These are phyloP conservation scores for Andrographis paniculata DNA, from an alignment of 305 asterid genomes.

Conservation along the genomic window DNA sequence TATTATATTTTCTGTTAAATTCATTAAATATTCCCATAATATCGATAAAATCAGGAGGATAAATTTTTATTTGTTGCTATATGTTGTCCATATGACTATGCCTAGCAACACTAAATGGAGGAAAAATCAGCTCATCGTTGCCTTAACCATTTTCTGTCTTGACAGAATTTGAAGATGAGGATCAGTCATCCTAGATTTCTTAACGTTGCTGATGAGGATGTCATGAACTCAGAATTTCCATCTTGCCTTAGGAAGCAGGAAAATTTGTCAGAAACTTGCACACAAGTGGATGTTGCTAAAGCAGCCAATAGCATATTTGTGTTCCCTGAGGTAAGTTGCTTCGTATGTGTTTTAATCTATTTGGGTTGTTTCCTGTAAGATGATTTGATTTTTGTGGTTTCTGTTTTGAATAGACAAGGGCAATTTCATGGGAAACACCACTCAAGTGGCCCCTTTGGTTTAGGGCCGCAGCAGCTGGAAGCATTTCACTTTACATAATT, in stretches of 20 bases:
- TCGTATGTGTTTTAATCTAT: constrained; percentile 16
- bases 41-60: constrained; percentile 1
- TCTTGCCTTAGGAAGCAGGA: constrained; percentile 49
- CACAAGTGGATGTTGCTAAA: constrained; percentile 26
- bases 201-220: constrained; percentile 58
- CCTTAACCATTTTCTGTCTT: constrained; percentile 22
- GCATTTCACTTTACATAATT: constrained; percentile 49
- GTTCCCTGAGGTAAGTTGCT: constrained; percentile 71
- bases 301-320: constrained; percentile 32
- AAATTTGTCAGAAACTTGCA: constrained; percentile 28
- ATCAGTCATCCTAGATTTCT: constrained; percentile 82
- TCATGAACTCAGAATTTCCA: constrained; percentile 61
- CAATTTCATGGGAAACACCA: constrained; percentile 49
- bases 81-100: constrained; percentile 12
- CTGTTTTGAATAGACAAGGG: constrained; percentile 40
- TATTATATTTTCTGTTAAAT: constrained; percentile 13
- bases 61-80: constrained; percentile 9
- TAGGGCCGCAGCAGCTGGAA: constrained; percentile 93
- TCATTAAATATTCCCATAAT: constrained; percentile 1
- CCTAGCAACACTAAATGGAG: constrained; percentile 11
- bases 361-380: constrained; percentile 12
- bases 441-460: constrained; percentile 89
- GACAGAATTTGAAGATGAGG: constrained; percentile 91
- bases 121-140: constrained; percentile 19
- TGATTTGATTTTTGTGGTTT: constrained; percentile 17